Evolutionary conservation across 2,329 filamentous ascomycete genomes (phyloP).

Genomic region (Calycina herbarum): DNA sequence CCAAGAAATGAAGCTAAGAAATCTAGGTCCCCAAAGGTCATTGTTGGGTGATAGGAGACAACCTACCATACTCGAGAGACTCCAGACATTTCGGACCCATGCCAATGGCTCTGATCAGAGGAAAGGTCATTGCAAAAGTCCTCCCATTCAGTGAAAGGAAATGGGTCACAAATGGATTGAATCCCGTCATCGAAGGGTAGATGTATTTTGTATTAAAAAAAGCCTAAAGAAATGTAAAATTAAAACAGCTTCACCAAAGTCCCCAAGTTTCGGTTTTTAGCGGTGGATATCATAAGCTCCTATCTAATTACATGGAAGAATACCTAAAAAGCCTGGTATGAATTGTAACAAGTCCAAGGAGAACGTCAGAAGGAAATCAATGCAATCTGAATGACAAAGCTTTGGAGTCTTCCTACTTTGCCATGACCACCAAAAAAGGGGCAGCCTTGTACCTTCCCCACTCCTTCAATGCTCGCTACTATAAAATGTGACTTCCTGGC

Average conservation of each 20-base stretch:
- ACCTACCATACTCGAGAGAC: constrained; percentile 79
- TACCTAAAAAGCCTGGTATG: constrained; percentile 27
- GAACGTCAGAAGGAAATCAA: constrained; percentile 31
- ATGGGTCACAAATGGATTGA: constrained; percentile 50
- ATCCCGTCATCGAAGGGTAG: constrained; percentile 31
- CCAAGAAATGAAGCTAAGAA: background rate
- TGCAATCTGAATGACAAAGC: constrained; percentile 23
- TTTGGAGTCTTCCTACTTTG: constrained; percentile 1
- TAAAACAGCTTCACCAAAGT: background rate
- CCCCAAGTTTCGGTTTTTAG: constrained; percentile 12
- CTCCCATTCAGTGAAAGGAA: constrained; percentile 52
- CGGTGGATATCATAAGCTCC: constrained; percentile 37
- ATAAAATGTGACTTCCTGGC: constrained; percentile 32
- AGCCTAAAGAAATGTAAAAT: background rate
- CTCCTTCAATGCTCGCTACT: constrained; percentile 40
- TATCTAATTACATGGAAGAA: constrained; percentile 41
- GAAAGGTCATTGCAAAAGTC: constrained; percentile 70
- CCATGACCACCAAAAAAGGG: background rate
- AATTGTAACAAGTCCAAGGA: constrained; percentile 33
- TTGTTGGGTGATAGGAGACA: constrained; percentile 89
- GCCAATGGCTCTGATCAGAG: constrained; percentile 78
- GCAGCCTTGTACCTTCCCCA: constrained; percentile 25
- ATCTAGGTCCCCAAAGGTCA: constrained; percentile 82
- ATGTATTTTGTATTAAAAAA: background rate
- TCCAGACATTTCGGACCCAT: constrained; percentile 84